A percentile compares a stretch with the other conserved stretches of the same genome.
phyloP scores from a whole-genome alignment of 176 grass and related monocot genomes.

The sorghum (Sorghum bicolor) region DNA sequence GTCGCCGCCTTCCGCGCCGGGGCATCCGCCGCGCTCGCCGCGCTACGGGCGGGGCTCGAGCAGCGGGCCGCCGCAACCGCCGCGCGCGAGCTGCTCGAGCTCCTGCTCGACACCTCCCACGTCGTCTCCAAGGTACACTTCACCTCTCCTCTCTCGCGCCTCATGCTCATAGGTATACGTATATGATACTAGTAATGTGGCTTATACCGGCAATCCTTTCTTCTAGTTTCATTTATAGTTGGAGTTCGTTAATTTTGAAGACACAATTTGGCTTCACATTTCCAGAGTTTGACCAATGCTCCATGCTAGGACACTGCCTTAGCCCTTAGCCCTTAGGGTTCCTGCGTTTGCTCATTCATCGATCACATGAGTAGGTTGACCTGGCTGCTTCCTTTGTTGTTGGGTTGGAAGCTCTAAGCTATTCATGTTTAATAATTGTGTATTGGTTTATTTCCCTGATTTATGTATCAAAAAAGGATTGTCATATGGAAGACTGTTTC shows the following conservation, averaged over 20 bases:
- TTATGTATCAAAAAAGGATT: background rate
- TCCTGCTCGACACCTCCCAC: constrained; percentile 94
- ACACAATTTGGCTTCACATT: background rate
- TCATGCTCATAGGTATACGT: background rate
- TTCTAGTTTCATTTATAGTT: background rate
- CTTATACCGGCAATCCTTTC: background rate
- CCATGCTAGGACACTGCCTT: background rate
- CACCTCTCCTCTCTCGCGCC: background rate
- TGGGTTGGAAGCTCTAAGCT: background rate
- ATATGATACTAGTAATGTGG: background rate
- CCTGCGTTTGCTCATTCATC: background rate
- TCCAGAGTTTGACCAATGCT: background rate
- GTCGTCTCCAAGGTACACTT: constrained; percentile 85
- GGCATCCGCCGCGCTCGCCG: constrained; percentile 32
- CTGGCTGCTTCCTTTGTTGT: background rate
- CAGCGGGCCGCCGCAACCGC: constrained; percentile 58
- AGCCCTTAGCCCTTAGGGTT: background rate
- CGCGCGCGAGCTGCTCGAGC: constrained; percentile 77
- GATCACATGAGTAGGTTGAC: background rate
- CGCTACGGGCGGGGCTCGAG: constrained; percentile 62
- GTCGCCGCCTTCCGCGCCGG: constrained; percentile 62
- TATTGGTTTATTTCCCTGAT: background rate
- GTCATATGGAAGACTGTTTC: background rate
- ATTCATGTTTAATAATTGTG: background rate
- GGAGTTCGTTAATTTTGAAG: background rate